Conservation (phyloP, 495 filamentous ascomycete species). For the Podospora australis region DNA sequence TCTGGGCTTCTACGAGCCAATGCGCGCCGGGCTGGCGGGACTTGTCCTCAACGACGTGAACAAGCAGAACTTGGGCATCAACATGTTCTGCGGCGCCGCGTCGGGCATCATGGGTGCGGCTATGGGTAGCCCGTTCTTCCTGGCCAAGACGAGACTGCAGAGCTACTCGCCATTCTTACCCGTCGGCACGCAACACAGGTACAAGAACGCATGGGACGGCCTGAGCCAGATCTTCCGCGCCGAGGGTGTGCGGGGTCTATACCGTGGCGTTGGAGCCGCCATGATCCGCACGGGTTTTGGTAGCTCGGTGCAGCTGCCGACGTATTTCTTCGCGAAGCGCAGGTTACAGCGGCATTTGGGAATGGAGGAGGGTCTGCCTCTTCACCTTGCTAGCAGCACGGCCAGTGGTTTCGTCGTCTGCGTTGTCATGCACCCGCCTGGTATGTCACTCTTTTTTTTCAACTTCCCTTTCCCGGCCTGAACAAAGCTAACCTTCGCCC, state of each 20-base stretch:
- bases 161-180: conserved; percentile 91
- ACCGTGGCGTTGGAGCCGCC: conserved; percentile 85
- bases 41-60: conserved; percentile 62
- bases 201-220: conserved; percentile 79
- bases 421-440: conserved; percentile 95
- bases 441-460: conserved; percentile 40
- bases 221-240: conserved; percentile 65
- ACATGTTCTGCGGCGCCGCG: conserved; percentile 83
- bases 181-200: conserved; percentile 92
- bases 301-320: conserved; percentile 89
- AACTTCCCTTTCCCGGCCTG: background rate
- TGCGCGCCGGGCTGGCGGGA: conserved; percentile 60
- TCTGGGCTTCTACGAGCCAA: conserved; percentile 94
- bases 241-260: conserved; percentile 78
- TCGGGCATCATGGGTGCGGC: conserved; percentile 87
- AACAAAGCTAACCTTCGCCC: background rate
- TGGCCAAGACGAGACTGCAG: conserved; percentile 96
- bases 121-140: conserved; percentile 90
- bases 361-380: conserved; percentile 82
- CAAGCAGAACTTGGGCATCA: conserved; percentile 77
- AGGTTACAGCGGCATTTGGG: conserved; percentile 70
- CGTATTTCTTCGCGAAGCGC: conserved; percentile 97
- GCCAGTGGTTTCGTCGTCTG: conserved; percentile 95
- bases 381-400: conserved; percentile 84
- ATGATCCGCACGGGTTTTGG: conserved; percentile 97